Conservation (phyloP, 805 yeast species). For the Blastobotrys attinorum region DNA sequence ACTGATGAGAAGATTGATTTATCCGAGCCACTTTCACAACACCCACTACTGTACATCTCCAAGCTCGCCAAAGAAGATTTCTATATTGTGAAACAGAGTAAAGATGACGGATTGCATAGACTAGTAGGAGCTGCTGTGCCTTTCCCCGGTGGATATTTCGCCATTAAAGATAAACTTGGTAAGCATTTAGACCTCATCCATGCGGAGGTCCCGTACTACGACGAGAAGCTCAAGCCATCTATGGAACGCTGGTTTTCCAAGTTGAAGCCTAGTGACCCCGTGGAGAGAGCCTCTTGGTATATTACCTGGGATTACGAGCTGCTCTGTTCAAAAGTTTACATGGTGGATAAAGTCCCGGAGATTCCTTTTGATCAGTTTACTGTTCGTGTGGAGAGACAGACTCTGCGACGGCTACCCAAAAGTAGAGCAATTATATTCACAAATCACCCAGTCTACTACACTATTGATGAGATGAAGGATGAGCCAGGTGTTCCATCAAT, state of each 20-base stretch:
- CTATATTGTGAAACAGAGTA: slow-evolving; percentile 47
- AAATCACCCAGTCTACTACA: slow-evolving; percentile 67
- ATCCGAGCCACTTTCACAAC: slow-evolving; percentile 50
- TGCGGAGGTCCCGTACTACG: slow-evolving; percentile 60
- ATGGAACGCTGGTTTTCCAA: slow-evolving; percentile 69
- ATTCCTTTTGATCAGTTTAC: slow-evolving; percentile 46
- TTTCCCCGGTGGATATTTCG: slow-evolving; percentile 72
- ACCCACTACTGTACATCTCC: slow-evolving; percentile 54
- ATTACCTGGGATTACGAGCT: slow-evolving; percentile 67
- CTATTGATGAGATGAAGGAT: slow-evolving; percentile 70
- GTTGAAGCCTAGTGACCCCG: slow-evolving; percentile 53
- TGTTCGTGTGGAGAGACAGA: slow-evolving; percentile 67
- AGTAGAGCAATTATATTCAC: slow-evolving; percentile 61
- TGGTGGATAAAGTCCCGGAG: slow-evolving; percentile 37
- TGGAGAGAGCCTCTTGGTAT: slow-evolving; percentile 71
- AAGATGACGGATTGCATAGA: slow-evolving; percentile 51
- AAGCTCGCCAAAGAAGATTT: slow-evolving; percentile 74
- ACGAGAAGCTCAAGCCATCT: slow-evolving; percentile 53
- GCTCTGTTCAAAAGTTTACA: slow-evolving; percentile 48
- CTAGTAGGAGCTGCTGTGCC: slow-evolving; percentile 70
- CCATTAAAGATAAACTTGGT: slow-evolving; percentile 53
- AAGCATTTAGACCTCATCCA: slow-evolving; percentile 57
- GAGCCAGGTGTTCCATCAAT: slow-evolving; percentile 65
- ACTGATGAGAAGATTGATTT: slow-evolving; percentile 58
- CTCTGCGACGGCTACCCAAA: slow-evolving; percentile 59